These are phyloP conservation scores for Ophiostoma tasmaniense DNA, from an alignment of 2,329 filamentous ascomycete genomes.

Conservation along the genomic window DNA sequence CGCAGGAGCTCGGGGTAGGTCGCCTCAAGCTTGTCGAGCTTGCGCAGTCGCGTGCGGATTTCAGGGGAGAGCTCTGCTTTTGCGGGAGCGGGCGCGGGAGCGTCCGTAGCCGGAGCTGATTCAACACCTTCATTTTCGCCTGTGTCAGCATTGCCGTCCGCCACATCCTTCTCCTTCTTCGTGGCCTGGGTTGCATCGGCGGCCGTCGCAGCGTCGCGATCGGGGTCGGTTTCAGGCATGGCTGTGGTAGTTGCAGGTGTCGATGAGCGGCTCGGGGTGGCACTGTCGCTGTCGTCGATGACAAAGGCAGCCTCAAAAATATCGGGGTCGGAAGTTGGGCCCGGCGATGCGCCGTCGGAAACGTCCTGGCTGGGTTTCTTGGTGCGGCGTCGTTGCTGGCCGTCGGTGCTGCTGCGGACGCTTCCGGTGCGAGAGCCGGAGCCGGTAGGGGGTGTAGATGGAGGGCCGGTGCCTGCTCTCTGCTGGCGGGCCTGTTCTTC, in stretches of 20 bases:
- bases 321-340: slow-evolving; percentile 64
- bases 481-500: slow-evolving; percentile 82
- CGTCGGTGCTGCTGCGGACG: slow-evolving; percentile 27
- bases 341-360: slow-evolving; percentile 26
- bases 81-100: slow-evolving; percentile 7
- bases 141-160: background rate
- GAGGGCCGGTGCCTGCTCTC: slow-evolving; percentile 30
- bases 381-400: slow-evolving; percentile 31
- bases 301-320: slow-evolving; percentile 83
- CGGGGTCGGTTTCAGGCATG: background rate
- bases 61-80: slow-evolving; percentile 60
- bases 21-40: slow-evolving; percentile 81
- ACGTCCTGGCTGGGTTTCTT: slow-evolving; percentile 36
- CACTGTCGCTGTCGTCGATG: slow-evolving; percentile 77
- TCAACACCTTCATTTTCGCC: background rate
- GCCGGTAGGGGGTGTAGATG: slow-evolving; percentile 36
- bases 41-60: slow-evolving; percentile 65
- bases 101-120: background rate
- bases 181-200: background rate
- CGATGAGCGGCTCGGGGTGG: slow-evolving; percentile 48
- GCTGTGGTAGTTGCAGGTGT: slow-evolving; percentile 12
- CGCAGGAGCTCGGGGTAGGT: slow-evolving; percentile 88
- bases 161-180: background rate
- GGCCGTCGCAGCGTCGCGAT: background rate
- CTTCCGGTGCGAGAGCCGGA: slow-evolving; percentile 35